phyloP scores from a whole-genome alignment of 371 early-diverging fungal genomes.

The Mortierella sp. region DNA sequence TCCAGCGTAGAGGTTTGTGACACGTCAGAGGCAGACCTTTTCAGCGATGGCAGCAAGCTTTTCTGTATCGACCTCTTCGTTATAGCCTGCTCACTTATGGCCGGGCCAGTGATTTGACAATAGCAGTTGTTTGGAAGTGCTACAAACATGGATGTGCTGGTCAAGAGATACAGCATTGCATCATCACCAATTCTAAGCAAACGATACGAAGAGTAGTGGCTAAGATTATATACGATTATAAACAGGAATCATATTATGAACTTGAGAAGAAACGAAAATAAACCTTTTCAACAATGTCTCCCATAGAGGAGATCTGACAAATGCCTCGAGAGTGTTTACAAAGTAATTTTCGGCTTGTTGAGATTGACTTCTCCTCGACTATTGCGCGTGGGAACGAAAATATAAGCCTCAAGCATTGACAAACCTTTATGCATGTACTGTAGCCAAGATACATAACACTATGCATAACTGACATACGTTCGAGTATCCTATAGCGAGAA shows the following conservation, averaged over 20 bases:
- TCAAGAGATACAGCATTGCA: slow-evolving; percentile 42
- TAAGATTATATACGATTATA: neutral
- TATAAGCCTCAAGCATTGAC: neutral
- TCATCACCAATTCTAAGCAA: slow-evolving; percentile 35
- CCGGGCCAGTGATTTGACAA: slow-evolving; percentile 49
- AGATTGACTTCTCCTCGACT: neutral
- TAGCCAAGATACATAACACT: neutral
- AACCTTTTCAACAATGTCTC: slow-evolving; percentile 29
- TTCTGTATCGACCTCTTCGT: slow-evolving; percentile 11
- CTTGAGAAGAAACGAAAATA: neutral
- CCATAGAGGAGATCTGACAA: slow-evolving; percentile 30
- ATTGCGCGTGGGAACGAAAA: neutral
- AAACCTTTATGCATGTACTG: neutral
- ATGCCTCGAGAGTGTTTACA: slow-evolving; percentile 26
- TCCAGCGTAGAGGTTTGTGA: neutral
- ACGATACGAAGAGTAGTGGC: neutral
- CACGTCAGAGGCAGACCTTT: neutral
- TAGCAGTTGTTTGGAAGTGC: slow-evolving; percentile 49
- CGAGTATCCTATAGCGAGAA: slow-evolving; percentile 34
- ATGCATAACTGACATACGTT: slow-evolving; percentile 14
- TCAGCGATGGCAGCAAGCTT: slow-evolving; percentile 7
- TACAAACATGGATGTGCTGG: slow-evolving; percentile 40
- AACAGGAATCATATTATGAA: neutral
- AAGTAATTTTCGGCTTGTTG: slow-evolving; percentile 15
- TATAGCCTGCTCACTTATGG: slow-evolving; percentile 30